Base-by-base conservation (phyloP, 148 eudicot genomes). In the Camellia japonica region DNA sequence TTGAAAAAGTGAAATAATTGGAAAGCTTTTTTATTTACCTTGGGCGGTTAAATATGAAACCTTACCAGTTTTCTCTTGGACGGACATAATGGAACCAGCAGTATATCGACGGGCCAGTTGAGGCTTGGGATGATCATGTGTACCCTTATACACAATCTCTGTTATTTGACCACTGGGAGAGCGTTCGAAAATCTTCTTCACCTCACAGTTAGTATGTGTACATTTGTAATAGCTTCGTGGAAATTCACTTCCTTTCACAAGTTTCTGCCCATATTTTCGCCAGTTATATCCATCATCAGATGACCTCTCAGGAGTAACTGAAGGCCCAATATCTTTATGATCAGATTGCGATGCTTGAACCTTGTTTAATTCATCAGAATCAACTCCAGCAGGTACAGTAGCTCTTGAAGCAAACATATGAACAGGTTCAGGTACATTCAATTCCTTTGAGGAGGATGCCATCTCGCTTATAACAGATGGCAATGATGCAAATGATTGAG, bases 141-240 rank as follows among this genome's bases (percentile, higher is more conserved):
- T 86, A 43, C 99, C 99, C 84, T 93, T 96, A 81, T 96, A 96
- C 78, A 93, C 91, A 60, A 93, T 96, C 85, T 96, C 97, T 60
- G 90, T 86, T 77, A 96, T 96, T 75, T 92, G 91, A 60, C 99
- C 99, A 80, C 91, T 92, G 20, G 88, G 93, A 61, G 99, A 82
- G 58, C 97, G 94, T 85, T 96, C 98, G 76, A 96, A 96, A 76
- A 96, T 88, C 86, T 96, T 96, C 87, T 93, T 96, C 38, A 96
- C 99, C 85, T 96, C 99, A 82, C 99, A 96, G 79, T 96, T 92
- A 61, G 98, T 97, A 82, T 90, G 91, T 7, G 99, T 92, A 85
- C 99, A 96, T 86, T 96, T 96, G 86, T 96, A 96, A 84, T 96
- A 96, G 86, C 99, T 96, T 86, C 99, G 86, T 19, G 99, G 99